Evolutionary conservation across 2,329 filamentous ascomycete species (phyloP).

Genomic region (Tolypocladium inflatum): DNA sequence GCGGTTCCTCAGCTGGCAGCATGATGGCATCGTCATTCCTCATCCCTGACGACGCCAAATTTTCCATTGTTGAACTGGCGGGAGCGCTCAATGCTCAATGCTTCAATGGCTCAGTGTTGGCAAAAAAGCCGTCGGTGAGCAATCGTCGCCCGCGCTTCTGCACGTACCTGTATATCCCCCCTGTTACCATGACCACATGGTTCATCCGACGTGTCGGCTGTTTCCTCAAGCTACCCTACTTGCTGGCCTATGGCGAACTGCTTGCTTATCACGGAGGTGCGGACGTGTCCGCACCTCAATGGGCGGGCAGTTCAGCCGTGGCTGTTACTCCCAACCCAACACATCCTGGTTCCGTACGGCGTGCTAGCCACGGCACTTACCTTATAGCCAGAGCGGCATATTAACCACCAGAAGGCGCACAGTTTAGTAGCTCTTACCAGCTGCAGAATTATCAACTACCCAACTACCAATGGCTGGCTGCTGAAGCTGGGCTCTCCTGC

Average conservation of each 20-base stretch:
- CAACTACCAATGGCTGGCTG: no score
- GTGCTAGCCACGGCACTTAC: background rate
- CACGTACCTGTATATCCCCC: no score
- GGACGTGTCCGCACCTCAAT: background rate
- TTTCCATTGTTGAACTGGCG: background rate
- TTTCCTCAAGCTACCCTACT: background rate
- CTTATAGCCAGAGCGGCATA: no score
- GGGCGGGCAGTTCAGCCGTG: background rate
- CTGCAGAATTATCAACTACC: no score
- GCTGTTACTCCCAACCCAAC: background rate
- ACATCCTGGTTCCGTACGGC: background rate
- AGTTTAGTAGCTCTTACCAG: no score
- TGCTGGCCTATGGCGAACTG: background rate
- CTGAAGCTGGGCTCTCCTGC: background rate
- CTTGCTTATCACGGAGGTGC: background rate
- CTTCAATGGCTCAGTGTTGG: background rate
- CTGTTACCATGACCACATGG: no score
- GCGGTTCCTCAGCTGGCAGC: background rate
- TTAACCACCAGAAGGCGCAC: no score
- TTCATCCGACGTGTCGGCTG: background rate
- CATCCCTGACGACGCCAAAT: background rate
- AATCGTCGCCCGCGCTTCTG: no score
- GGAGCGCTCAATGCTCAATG: background rate
- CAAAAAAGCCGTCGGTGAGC: no score
- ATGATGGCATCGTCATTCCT: background rate